Evolutionary conservation across 2,329 filamentous ascomycete genomes (phyloP).

Genomic region (Exophiala xenobiotica): DNA sequence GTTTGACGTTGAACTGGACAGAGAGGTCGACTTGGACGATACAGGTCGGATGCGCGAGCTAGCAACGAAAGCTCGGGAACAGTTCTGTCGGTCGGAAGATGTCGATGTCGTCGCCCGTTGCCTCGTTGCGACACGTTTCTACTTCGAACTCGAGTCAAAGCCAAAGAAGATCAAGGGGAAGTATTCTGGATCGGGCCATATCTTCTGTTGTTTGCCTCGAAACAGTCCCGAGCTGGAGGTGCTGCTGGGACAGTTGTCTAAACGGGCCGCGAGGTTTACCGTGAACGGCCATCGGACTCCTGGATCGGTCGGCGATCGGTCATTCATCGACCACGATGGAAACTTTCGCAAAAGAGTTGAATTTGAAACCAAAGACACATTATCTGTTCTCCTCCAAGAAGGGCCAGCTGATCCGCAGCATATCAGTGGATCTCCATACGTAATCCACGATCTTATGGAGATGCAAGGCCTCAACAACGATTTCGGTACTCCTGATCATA

Average conservation of each 20-base stretch:
- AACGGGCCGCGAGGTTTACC: conserved; percentile 27
- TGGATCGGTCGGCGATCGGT: conserved; percentile 25
- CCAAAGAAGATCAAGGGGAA: conserved; percentile 10
- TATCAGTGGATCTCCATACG: conserved; percentile 27
- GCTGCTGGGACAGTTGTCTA: conserved; percentile 22
- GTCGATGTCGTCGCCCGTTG: conserved; percentile 25
- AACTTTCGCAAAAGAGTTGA: conserved; percentile 31
- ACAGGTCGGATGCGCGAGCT: not conserved
- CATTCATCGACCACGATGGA: conserved; percentile 22
- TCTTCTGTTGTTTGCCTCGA: conserved; percentile 25
- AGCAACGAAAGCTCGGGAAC: conserved; percentile 12
- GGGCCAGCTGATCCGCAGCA: conserved; percentile 4
- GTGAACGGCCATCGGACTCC: conserved; percentile 21
- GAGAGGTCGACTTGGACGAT: not conserved
- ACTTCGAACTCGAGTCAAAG: conserved; percentile 29
- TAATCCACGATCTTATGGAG: conserved; percentile 40
- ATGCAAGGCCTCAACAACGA: conserved; percentile 35
- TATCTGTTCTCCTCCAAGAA: conserved; percentile 9
- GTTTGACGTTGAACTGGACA: conserved; percentile 30
- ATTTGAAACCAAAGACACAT: conserved; percentile 9
- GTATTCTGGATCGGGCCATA: conserved; percentile 28
- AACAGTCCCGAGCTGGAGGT: conserved; percentile 18
- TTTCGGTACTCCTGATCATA: conserved; percentile 14
- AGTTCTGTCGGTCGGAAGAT: conserved; percentile 22
- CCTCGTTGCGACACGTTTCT: conserved; percentile 28